Percentiles rank a stretch among this genome's conserved stretches.
These are phyloP conservation scores for Dendrobium chrysotoxum DNA, from an alignment of 106 monocot genomes.

Conservation along the genomic window DNA sequence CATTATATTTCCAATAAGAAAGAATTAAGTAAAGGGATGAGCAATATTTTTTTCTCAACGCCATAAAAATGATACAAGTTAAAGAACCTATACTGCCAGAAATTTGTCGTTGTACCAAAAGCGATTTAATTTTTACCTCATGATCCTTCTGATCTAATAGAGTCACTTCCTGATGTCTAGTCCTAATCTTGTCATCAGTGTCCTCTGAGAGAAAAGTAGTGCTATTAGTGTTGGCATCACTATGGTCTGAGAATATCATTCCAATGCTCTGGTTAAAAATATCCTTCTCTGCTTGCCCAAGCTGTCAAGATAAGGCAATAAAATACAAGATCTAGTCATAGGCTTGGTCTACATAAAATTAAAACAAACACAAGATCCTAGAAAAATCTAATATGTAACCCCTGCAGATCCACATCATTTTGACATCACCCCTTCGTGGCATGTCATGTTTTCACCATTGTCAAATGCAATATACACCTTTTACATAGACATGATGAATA, in stretches of 20 bases:
- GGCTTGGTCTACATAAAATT: not conserved
- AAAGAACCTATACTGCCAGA: not conserved
- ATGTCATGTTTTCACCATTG: not conserved
- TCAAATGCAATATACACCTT: not conserved
- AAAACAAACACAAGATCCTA: too few species aligned
- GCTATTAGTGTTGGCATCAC: slow-evolving; percentile 63
- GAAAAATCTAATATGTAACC: too few species aligned
- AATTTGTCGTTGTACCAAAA: not conserved
- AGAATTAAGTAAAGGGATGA: too few species aligned
- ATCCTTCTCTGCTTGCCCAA: slow-evolving; percentile 54
- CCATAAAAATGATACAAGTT: not conserved
- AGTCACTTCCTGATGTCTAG: slow-evolving; percentile 16
- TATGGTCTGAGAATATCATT: slow-evolving; percentile 43
- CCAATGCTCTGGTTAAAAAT: slow-evolving; percentile 25
- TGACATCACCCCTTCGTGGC: not conserved
- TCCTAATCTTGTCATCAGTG: slow-evolving; percentile 40
- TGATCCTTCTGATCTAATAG: slow-evolving; percentile 24
- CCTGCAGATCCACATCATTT: too few species aligned
- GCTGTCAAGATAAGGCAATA: slow-evolving; percentile 26
- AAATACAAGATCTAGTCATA: slow-evolving; percentile 1
- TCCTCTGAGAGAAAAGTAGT: slow-evolving; percentile 48
- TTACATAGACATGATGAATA: too few species aligned
- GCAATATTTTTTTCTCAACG: not conserved
- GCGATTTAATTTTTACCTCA: slow-evolving; percentile 21
- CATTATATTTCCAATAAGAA: too few species aligned